Evolutionary conservation across 805 yeast genomes (phyloP), one percentile per base, ranked within the genome.

Genomic region (Kazachstania taianensis): DNA sequence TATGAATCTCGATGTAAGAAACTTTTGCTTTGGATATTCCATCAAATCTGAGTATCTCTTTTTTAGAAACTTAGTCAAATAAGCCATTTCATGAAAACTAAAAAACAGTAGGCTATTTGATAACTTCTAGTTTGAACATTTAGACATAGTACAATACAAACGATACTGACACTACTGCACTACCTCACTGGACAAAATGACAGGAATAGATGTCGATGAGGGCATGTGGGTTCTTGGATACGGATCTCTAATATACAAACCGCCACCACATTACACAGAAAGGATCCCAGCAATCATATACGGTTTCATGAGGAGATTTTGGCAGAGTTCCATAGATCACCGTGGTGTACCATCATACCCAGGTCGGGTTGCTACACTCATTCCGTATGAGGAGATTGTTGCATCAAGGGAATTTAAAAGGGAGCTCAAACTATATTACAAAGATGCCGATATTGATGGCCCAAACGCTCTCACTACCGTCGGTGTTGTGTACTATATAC

Each of bases 261-360:
- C 95, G 0, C 96, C 96, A 0, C 87, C 89, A 12, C 69, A 71
- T 45, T 70, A 72, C 41, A 65, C 73, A 32, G 65, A 69, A 48
- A 61, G 75, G 26, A 68, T 81, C 7, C 77, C 85, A 0, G 96
- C 96, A 0, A 72, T 77, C 32, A 66, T 87, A 17, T 65, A 66
- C 35, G 96, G 96, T 2, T 85, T 65, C 46, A 73, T 78, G 1
- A 67, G 97, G 15, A 62, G 95, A 30, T 87, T 87, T 53, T 87
- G 96, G 96, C 96, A 87, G 57, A 72, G 83, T 24, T 79, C 92
- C 8, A 74, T 78, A 17, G 96, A 87, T 55, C 95, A 89, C 56
- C 62, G 96, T 36, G 96, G 96, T 1, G 81, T 94, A 0, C 85
- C 84, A 0, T 82, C 73, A 38, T 53, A 61, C n/a, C 94, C 94